These are phyloP conservation scores for Aspergillus carbonarius DNA, from an alignment of 2,329 filamentous ascomycete genomes.

Conservation along the genomic window DNA sequence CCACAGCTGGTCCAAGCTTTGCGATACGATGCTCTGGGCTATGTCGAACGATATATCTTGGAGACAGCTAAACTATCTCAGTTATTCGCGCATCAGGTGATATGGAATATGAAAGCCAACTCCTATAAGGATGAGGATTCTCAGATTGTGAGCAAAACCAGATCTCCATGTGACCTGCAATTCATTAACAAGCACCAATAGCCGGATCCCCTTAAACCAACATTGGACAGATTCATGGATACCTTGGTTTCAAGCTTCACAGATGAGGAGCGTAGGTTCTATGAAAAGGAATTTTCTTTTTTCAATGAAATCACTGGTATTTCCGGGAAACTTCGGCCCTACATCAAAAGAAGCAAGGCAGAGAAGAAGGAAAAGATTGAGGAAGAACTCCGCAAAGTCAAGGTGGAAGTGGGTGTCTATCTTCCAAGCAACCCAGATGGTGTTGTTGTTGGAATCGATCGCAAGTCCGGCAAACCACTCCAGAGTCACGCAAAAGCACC, in stretches of 20 bases:
- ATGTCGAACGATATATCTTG: constrained; percentile 93
- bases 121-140: constrained; percentile 96
- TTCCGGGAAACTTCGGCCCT: constrained; percentile 91
- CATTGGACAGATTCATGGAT: constrained; percentile 83
- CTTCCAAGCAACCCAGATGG: constrained; percentile 96
- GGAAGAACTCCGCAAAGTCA: constrained; percentile 94
- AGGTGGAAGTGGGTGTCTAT: constrained; percentile 96
- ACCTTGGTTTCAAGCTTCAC: constrained; percentile 83
- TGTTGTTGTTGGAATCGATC: constrained; percentile 94
- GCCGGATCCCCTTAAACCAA: constrained; percentile 91
- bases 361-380: constrained; percentile 99
- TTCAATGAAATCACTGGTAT: constrained; percentile 96
- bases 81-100: constrained; percentile 97
- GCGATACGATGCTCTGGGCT: constrained; percentile 87
- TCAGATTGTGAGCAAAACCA: constrained; percentile 61
- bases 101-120: constrained; percentile 99
- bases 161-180: background rate
- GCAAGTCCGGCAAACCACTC: constrained; percentile 94
- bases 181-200: constrained; percentile 33
- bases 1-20: constrained; percentile 96
- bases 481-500: constrained; percentile 98
- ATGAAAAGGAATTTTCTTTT: constrained; percentile 94
- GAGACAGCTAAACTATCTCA: constrained; percentile 98
- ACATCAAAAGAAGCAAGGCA: constrained; percentile 86
- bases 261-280: constrained; percentile 75